Conservation (phyloP, 371 early-diverging fungal genomes). For the Syncephalastrum contaminatum region DNA sequence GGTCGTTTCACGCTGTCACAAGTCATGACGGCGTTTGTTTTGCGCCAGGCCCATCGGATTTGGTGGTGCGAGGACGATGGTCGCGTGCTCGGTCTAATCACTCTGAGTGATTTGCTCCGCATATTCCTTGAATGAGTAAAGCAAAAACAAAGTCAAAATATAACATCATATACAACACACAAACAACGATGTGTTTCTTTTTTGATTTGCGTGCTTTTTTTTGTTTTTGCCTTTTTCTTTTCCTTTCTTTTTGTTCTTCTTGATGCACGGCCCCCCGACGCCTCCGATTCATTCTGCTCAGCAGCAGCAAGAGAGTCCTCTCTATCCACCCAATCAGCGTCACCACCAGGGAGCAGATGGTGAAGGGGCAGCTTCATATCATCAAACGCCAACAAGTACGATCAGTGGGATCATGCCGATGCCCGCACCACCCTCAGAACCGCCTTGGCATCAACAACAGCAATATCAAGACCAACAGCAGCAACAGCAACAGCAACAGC, state of each 20-base stretch:
- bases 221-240: conserved; percentile 4
- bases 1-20: conserved; percentile 57
- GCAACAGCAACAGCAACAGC: conserved; percentile 1
- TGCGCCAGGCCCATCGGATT: conserved; percentile 50
- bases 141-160: not conserved
- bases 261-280: conserved; percentile 1
- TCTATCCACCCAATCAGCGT: not conserved
- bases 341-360: not conserved
- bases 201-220: not conserved
- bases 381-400: too few species aligned
- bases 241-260: not conserved
- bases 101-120: conserved; percentile 21
- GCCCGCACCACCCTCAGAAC: not conserved
- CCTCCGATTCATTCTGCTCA: conserved; percentile 1
- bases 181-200: too few species aligned
- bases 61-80: conserved; percentile 59
- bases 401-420: not conserved
- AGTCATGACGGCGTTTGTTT: conserved; percentile 54
- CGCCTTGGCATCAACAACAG: not conserved
- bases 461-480: not conserved
- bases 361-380: too few species aligned
- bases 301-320: not conserved
- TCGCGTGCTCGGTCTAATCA: conserved; percentile 54
- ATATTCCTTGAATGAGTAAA: conserved; percentile 13
- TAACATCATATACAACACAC: not conserved